phyloP scores from a whole-genome alignment of 345 rosid species.

The Hypericum androsaemum region DNA sequence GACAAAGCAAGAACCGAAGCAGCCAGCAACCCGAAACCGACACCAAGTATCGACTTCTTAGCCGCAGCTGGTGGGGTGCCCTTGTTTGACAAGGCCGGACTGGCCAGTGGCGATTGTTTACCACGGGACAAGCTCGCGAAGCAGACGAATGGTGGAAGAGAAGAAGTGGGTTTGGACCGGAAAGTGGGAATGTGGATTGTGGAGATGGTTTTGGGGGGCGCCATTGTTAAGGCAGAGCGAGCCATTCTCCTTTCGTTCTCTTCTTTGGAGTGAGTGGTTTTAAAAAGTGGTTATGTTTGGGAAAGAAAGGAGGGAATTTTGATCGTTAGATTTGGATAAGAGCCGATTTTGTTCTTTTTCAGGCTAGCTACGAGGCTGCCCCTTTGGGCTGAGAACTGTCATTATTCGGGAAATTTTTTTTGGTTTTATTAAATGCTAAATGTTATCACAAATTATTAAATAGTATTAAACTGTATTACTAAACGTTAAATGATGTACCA shows the following conservation, averaged over 20 bases:
- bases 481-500: too few relatives aligned
- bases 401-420: too few relatives aligned
- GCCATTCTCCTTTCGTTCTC: conserved; percentile 10
- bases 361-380: background rate
- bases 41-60: conserved; percentile 26
- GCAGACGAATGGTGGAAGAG: conserved; percentile 18
- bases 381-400: too few relatives aligned
- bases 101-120: background rate
- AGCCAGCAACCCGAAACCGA: conserved; percentile 61
- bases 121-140: conserved; percentile 10
- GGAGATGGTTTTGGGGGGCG: conserved; percentile 8
- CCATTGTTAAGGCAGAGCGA: conserved; percentile 16
- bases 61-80: conserved; percentile 1
- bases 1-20: conserved; percentile 53
- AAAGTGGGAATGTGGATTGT: background rate
- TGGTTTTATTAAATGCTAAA: too few relatives aligned
- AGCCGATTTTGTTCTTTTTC: background rate
- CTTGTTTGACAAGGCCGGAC: too few relatives aligned
- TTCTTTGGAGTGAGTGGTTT: conserved; percentile 1
- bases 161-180: conserved; percentile 15
- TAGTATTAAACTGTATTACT: too few relatives aligned
- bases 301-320: background rate
- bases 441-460: too few relatives aligned
- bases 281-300: background rate
- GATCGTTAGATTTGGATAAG: conserved; percentile 5